These are phyloP conservation scores for Lepidopterella palustris DNA, from an alignment of 495 filamentous ascomycete species.

Conservation along the genomic window DNA sequence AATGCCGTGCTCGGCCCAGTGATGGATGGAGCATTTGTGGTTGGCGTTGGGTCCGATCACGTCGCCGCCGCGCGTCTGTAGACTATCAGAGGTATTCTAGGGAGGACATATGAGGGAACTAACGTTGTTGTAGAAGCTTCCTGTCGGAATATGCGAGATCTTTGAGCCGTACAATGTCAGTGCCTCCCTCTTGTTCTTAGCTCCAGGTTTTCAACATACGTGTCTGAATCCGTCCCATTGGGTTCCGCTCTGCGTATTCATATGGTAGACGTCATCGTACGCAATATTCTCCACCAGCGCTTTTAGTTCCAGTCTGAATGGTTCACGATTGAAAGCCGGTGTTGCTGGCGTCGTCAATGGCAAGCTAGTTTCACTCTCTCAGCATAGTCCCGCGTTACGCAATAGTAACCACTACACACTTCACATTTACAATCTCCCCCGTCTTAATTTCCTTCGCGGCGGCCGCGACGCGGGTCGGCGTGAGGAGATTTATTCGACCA, in stretches of 20 bases:
- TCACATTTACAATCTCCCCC: constrained; percentile 43
- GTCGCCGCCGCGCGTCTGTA: constrained; percentile 42
- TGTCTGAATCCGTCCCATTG: constrained; percentile 80
- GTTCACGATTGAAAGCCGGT: constrained; percentile 50
- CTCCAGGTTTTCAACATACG: too few relatives aligned
- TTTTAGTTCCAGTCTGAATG: constrained; percentile 54
- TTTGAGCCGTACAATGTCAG: constrained; percentile 14
- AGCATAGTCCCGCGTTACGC: neutral
- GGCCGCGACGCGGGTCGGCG: constrained; percentile 47
- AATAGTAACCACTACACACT: constrained; percentile 31
- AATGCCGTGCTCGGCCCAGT: constrained; percentile 48
- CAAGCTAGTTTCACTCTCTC: constrained; percentile 39
- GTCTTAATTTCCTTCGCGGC: constrained; percentile 48
- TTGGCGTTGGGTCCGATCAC: constrained; percentile 48
- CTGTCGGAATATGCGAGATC: constrained; percentile 41
- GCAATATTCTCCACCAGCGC: constrained; percentile 43
- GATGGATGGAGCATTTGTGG: constrained; percentile 46
- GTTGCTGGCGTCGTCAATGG: constrained; percentile 48
- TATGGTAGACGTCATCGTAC: constrained; percentile 61
- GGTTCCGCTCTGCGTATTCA: constrained; percentile 70
- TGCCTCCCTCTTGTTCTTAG: too few relatives aligned
- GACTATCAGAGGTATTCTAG: neutral
- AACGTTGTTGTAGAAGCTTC: constrained; percentile 47
- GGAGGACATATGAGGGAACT: neutral
- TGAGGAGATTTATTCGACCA: constrained; percentile 54